Conservation (phyloP, 2,329 filamentous ascomycete genomes). For the Huntiella decipiens region DNA sequence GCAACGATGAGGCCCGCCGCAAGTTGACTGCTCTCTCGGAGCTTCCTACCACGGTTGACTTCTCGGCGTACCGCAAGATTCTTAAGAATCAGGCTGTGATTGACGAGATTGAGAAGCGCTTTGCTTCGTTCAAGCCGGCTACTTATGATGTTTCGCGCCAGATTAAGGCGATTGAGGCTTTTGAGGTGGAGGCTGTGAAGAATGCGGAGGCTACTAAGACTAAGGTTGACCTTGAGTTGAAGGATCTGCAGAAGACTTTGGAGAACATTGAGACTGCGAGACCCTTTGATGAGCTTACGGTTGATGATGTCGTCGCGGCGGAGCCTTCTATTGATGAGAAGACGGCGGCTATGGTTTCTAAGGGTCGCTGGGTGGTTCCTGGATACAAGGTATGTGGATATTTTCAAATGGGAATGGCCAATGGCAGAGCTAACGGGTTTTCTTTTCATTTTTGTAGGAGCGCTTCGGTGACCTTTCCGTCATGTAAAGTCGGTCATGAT, state of each 20-base stretch:
- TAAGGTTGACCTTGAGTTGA: constrained; percentile 86
- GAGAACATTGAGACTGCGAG: constrained; percentile 93
- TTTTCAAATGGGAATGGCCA: background rate
- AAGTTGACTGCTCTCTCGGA: constrained; percentile 72
- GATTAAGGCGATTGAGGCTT: constrained; percentile 94
- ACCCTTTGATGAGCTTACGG: constrained; percentile 91
- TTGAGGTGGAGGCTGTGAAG: constrained; percentile 92
- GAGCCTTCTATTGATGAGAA: constrained; percentile 96
- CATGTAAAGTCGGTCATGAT: constrained; percentile 42
- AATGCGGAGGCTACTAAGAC: constrained; percentile 93
- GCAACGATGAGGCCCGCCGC: constrained; percentile 96
- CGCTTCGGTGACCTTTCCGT: constrained; percentile 96
- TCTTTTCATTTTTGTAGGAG: constrained; percentile 42
- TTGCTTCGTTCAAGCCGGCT: constrained; percentile 74
- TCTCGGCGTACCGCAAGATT: constrained; percentile 71
- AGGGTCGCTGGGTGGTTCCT: constrained; percentile 94
- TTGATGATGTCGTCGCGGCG: constrained; percentile 87
- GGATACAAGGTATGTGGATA: constrained; percentile 75
- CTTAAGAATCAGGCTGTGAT: constrained; percentile 94
- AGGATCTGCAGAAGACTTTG: constrained; percentile 83
- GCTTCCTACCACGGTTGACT: constrained; percentile 75
- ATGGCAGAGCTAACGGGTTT: background rate
- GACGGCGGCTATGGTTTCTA: constrained; percentile 82
- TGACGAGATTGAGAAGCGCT: constrained; percentile 94
- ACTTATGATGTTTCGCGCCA: constrained; percentile 87